These are phyloP conservation scores for Fusarium agapanthi DNA, from an alignment of 2,329 filamentous ascomycete species.

Conservation along the genomic window DNA sequence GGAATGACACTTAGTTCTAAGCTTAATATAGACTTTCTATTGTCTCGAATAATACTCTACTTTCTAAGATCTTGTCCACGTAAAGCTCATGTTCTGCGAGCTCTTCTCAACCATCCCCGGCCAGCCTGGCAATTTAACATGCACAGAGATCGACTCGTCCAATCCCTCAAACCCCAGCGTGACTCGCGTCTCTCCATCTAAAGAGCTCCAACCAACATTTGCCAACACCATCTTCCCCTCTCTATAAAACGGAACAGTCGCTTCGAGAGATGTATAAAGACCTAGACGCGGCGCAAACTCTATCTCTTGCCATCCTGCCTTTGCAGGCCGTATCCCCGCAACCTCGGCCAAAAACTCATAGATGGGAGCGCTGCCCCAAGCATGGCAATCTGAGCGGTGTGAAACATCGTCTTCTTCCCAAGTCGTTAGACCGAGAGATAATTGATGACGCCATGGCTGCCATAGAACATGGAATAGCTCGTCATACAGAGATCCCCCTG, in stretches of 20 bases:
- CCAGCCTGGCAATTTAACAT: neutral
- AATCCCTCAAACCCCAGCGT: neutral
- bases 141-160: neutral
- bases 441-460: neutral
- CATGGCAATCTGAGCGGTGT: neutral
- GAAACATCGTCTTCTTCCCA: neutral
- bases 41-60: accelerated
- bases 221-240: neutral
- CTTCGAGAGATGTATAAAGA: neutral
- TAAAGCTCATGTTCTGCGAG: neutral
- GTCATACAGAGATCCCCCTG: neutral
- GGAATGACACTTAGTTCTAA: neutral
- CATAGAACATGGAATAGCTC: neutral
- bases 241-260: neutral
- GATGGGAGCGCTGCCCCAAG: neutral
- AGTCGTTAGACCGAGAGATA: neutral
- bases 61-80: neutral
- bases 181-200: neutral
- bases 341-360: neutral
- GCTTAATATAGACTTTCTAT: accelerated
- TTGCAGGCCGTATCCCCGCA: neutral
- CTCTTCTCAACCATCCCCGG: neutral
- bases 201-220: neutral
- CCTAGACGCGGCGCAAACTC: neutral
- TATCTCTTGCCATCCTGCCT: neutral